phyloP scores from a whole-genome alignment of 805 yeast species.

The Torulaspora microellipsoides region DNA sequence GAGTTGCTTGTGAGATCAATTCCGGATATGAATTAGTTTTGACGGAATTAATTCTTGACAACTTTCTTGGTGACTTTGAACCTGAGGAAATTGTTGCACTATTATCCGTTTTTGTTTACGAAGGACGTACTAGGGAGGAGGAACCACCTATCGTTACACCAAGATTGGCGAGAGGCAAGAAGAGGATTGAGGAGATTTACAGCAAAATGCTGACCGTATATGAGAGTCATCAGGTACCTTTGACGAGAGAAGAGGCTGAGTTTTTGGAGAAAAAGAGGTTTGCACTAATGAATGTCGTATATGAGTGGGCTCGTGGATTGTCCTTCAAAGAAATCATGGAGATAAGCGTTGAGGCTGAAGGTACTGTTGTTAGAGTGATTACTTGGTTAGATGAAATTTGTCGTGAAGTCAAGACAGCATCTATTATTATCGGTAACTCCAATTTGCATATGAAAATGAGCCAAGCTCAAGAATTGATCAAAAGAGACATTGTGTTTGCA shows the following conservation, averaged over 20 bases:
- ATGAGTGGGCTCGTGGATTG: slow-evolving; percentile 97
- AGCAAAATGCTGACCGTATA: slow-evolving; percentile 57
- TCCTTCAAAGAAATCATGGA: slow-evolving; percentile 88
- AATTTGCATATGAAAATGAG: slow-evolving; percentile 84
- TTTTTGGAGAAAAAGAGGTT: slow-evolving; percentile 81
- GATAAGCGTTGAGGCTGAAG: slow-evolving; percentile 86
- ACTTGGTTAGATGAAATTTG: slow-evolving; percentile 92
- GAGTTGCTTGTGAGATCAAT: slow-evolving; percentile 89
- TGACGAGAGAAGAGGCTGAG: slow-evolving; percentile 80
- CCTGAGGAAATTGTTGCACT: slow-evolving; percentile 97
- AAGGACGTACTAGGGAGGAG: slow-evolving; percentile 61
- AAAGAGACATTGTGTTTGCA: slow-evolving; percentile 95
- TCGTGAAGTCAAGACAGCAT: slow-evolving; percentile 89
- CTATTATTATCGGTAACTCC: slow-evolving; percentile 90
- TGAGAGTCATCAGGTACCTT: slow-evolving; percentile 60
- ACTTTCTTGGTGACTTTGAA: slow-evolving; percentile 86
- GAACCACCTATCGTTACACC: slow-evolving; percentile 69
- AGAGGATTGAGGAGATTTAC: slow-evolving; percentile 66
- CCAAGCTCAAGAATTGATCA: slow-evolving; percentile 89
- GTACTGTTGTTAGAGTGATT: slow-evolving; percentile 93
- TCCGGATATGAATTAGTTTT: slow-evolving; percentile 87
- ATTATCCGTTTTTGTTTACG: slow-evolving; percentile 87
- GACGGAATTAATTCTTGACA: slow-evolving; percentile 86
- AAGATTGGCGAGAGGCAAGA: slow-evolving; percentile 66
- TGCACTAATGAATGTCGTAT: slow-evolving; percentile 87